These are phyloP conservation scores for Noccaea caerulescens DNA, from an alignment of 345 rosid genomes.

Conservation along the genomic window DNA sequence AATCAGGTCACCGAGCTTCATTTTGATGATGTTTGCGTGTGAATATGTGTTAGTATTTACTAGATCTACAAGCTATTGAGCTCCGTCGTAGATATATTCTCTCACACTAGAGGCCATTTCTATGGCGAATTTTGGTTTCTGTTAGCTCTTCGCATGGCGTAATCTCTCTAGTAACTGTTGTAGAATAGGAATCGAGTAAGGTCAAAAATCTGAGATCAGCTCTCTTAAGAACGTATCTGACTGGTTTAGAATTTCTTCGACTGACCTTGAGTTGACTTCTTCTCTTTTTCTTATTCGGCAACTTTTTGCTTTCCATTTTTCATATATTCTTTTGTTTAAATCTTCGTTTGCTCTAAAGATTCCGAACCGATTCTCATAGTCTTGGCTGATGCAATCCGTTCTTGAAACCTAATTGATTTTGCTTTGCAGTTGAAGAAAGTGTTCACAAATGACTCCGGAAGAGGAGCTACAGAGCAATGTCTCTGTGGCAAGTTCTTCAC, in stretches of 20 bases:
- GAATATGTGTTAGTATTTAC: not conserved
- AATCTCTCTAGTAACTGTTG: not conserved
- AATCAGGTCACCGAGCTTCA: conserved; percentile 20
- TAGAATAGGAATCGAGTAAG: not conserved
- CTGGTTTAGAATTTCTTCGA: not conserved
- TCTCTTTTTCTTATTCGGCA: not conserved
- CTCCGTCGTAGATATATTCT: not conserved
- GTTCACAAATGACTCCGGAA: conserved; percentile 67
- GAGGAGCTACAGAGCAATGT: conserved; percentile 57
- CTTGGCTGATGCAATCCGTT: not conserved
- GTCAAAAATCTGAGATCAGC: conserved; percentile 36
- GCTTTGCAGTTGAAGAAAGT: conserved; percentile 25
- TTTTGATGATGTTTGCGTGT: not conserved
- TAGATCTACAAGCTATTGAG: conserved; percentile 31
- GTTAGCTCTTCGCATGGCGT: not conserved
- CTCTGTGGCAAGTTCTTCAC: conserved; percentile 58
- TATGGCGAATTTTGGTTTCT: conserved; percentile 19
- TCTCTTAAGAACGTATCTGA: conserved; percentile 22
- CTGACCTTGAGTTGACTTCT: conserved; percentile 39
- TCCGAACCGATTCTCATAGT: not conserved
- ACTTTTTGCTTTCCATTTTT: conserved; percentile 3
- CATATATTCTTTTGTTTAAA: not conserved
- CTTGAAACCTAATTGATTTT: not conserved
- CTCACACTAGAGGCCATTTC: not conserved
- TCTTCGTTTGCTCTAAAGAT: not conserved